A percentile compares a stretch with the other conserved stretches of the same genome.
These are phyloP conservation scores for Vanderwaltozyma polyspora DNA, from an alignment of 805 yeast genomes.

Conservation along the genomic window DNA sequence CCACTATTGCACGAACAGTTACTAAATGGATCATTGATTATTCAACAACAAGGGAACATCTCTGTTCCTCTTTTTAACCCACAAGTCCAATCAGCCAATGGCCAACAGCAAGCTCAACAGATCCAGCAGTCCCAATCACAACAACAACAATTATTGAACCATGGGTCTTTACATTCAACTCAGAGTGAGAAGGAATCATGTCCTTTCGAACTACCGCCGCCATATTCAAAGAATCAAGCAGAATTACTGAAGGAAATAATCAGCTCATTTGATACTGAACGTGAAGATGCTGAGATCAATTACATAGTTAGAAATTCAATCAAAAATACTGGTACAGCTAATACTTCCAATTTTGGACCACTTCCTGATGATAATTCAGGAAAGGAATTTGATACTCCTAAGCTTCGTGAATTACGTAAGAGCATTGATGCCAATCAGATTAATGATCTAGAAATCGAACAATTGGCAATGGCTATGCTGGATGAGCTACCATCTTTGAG, in stretches of 20 bases:
- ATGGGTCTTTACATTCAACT: slow-evolving; percentile 1
- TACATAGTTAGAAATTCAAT: slow-evolving; percentile 37
- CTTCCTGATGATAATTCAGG: slow-evolving; percentile 58
- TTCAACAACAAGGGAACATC: slow-evolving; percentile 25
- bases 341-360: slow-evolving; percentile 49
- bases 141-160: not conserved
- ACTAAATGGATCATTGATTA: slow-evolving; percentile 23
- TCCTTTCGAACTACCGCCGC: slow-evolving; percentile 29
- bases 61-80: slow-evolving; percentile 21
- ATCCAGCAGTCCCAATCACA: slow-evolving; percentile 8
- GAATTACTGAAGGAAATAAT: slow-evolving; percentile 12
- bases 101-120: not conserved
- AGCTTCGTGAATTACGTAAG: slow-evolving; percentile 76
- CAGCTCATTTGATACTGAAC: slow-evolving; percentile 14
- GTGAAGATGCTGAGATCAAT: slow-evolving; percentile 23
- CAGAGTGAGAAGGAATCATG: slow-evolving; percentile 26
- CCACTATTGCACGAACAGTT: slow-evolving; percentile 26
- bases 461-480: slow-evolving; percentile 69
- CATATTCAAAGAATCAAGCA: slow-evolving; percentile 11
- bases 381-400: slow-evolving; percentile 82
- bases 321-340: slow-evolving; percentile 37
- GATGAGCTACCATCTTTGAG: slow-evolving; percentile 84
- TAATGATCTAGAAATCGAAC: slow-evolving; percentile 60
- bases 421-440: slow-evolving; percentile 44
- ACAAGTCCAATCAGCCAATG: not conserved